These are phyloP conservation scores for Hericium erinaceus DNA, from an alignment of 768 basidiomycete genomes.

Conservation along the genomic window DNA sequence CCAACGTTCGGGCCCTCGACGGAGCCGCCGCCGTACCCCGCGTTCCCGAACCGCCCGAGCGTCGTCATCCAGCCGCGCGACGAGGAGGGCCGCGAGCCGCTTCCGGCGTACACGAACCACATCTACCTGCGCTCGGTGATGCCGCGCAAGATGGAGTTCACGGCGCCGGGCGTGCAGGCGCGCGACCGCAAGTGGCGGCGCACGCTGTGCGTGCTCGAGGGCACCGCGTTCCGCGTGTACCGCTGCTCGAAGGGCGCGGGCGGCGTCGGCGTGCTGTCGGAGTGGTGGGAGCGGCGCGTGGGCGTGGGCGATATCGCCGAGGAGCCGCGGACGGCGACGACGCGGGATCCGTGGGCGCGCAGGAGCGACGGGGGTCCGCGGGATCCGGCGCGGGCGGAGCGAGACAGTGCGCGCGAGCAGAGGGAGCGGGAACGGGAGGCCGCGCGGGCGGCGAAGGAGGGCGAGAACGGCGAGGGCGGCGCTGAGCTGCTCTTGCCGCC, in stretches of 20 bases:
- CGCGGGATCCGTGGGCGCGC: conserved; percentile 20
- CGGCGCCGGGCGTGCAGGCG: conserved; percentile 74
- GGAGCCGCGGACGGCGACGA: conserved; percentile 15
- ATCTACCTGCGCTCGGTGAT: conserved; percentile 76
- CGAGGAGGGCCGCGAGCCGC: conserved; percentile 77
- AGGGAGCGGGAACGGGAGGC: neutral
- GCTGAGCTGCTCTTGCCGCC: neutral
- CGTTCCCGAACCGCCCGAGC: conserved; percentile 18
- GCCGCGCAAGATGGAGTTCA: conserved; percentile 92
- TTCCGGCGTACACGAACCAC: conserved; percentile 76
- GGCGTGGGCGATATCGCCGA: conserved; percentile 56
- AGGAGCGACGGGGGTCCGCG: conserved; percentile 18
- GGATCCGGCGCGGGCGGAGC: conserved; percentile 5
- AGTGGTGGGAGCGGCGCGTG: conserved; percentile 73
- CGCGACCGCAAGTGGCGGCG: conserved; percentile 89
- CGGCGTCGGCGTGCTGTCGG: conserved; percentile 39
- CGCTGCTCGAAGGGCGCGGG: conserved; percentile 39
- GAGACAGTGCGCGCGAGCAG: neutral
- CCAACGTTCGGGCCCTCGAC: conserved; percentile 52
- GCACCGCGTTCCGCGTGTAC: conserved; percentile 81
- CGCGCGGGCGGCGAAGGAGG: neutral
- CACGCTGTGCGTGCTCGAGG: conserved; percentile 82
- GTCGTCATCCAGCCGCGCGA: conserved; percentile 39
- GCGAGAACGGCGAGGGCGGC: neutral
- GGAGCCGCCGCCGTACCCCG: conserved; percentile 63